phyloP scores from a whole-genome alignment of 2,329 filamentous ascomycete genomes.

The Lomentospora prolificans region DNA sequence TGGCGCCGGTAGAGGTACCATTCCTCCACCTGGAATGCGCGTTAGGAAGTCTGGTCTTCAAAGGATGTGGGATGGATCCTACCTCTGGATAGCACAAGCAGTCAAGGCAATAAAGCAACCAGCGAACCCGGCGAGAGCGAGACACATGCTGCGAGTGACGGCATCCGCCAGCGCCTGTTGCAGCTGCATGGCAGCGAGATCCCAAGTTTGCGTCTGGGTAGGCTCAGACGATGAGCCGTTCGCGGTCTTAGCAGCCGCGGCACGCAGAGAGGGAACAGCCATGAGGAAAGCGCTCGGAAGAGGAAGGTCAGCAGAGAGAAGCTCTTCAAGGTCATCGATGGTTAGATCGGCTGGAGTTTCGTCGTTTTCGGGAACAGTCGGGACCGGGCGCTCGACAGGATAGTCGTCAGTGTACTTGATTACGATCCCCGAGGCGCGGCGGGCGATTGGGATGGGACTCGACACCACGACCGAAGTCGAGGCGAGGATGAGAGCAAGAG shows the following conservation, averaged over 20 bases:
- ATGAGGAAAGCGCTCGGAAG: conserved; percentile 1
- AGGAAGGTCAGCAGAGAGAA: conserved; percentile 1
- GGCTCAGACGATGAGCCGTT: neutral
- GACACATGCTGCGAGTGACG: neutral
- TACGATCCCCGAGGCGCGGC: conserved; percentile 4
- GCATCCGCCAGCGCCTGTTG: neutral
- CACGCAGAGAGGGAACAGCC: neutral
- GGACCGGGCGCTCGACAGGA: conserved; percentile 15
- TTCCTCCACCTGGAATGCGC: neutral
- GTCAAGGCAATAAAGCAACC: neutral
- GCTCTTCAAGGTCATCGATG: neutral
- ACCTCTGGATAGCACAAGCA: neutral
- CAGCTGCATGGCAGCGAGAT: neutral
- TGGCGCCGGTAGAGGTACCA: neutral
- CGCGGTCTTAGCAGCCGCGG: neutral
- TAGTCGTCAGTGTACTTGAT: conserved; percentile 8
- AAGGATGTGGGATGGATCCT: neutral
- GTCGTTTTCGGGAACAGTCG: conserved; percentile 13
- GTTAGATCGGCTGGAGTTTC: neutral
- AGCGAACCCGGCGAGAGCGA: neutral
- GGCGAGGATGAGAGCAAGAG: neutral
- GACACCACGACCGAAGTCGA: neutral
- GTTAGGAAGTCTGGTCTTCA: neutral
- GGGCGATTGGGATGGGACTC: neutral
- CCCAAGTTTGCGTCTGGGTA: neutral